Evolutionary conservation across 805 yeast genomes (phyloP).

Genomic region (Tetrapisispora taiwanensis): DNA sequence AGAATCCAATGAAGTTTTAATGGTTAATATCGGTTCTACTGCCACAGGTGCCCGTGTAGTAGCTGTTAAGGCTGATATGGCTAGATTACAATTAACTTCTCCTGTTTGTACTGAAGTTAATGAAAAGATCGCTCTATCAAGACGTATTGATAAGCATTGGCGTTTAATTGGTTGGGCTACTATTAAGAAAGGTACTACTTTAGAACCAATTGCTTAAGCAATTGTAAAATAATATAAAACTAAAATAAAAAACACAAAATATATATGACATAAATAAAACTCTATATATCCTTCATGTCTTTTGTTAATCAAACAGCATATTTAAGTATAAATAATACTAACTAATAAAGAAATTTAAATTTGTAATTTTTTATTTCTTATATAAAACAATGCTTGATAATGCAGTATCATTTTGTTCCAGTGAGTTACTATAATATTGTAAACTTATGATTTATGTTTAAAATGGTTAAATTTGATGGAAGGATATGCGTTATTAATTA

Average conservation of each 20-base stretch:
- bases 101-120: slow-evolving; percentile 98
- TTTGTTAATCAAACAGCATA: slow-evolving; percentile 9
- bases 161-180: slow-evolving; percentile 99
- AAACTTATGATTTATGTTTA: too few species aligned
- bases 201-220: slow-evolving; percentile 51
- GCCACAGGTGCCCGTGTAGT: slow-evolving; percentile 99
- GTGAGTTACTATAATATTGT: too few species aligned
- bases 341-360: background rate
- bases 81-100: slow-evolving; percentile 88
- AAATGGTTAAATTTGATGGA: too few species aligned
- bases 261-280: background rate
- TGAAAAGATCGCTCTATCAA: slow-evolving; percentile 95
- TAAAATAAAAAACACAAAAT: background rate
- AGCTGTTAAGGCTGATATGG: slow-evolving; percentile 98
- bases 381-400: too few species aligned
- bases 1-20: slow-evolving; percentile 87
- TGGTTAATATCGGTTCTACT: slow-evolving; percentile 98
- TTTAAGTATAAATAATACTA: slow-evolving; percentile 9
- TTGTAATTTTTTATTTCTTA: background rate
- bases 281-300: slow-evolving; percentile 2
- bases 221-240: slow-evolving; percentile 1
- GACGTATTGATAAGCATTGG: slow-evolving; percentile 99
- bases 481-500: background rate
- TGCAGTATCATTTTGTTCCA: too few species aligned
- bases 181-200: slow-evolving; percentile 83